These are phyloP conservation scores for Panus rudis DNA, from an alignment of 768 basidiomycete genomes.

Conservation along the genomic window DNA sequence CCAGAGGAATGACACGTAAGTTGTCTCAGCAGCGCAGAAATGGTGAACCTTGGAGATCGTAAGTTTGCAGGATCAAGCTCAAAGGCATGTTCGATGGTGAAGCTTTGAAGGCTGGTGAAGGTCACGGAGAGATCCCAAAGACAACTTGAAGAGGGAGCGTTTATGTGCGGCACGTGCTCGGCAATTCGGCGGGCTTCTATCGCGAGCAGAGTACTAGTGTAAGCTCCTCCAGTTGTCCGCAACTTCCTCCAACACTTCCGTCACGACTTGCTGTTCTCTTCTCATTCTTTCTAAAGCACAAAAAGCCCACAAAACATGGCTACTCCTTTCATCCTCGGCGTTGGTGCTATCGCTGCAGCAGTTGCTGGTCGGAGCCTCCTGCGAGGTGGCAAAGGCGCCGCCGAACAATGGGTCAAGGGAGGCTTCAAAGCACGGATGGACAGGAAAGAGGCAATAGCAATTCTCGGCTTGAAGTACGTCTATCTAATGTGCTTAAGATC, in stretches of 20 bases:
- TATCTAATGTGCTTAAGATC: background rate
- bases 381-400: slow-evolving; percentile 55
- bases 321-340: slow-evolving; percentile 69
- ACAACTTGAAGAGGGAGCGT: background rate
- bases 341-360: slow-evolving; percentile 72
- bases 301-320: slow-evolving; percentile 56
- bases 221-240: background rate
- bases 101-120: background rate
- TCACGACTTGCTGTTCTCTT: background rate
- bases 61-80: background rate
- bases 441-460: slow-evolving; percentile 82
- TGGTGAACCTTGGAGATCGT: too few species aligned
- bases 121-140: background rate
- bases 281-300: background rate
- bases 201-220: too few species aligned
- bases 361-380: slow-evolving; percentile 68
- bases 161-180: background rate
- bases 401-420: slow-evolving; percentile 85
- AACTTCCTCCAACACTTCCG: background rate
- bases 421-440: slow-evolving; percentile 98
- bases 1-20: too few species aligned
- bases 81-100: background rate
- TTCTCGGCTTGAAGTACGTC: slow-evolving; percentile 88
- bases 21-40: too few species aligned
- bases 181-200: background rate